Percentiles rank a stretch among this genome's conserved stretches.
Evolutionary conservation across 345 rosid genomes (phyloP).

Genomic region (Excoecaria agallocha): DNA sequence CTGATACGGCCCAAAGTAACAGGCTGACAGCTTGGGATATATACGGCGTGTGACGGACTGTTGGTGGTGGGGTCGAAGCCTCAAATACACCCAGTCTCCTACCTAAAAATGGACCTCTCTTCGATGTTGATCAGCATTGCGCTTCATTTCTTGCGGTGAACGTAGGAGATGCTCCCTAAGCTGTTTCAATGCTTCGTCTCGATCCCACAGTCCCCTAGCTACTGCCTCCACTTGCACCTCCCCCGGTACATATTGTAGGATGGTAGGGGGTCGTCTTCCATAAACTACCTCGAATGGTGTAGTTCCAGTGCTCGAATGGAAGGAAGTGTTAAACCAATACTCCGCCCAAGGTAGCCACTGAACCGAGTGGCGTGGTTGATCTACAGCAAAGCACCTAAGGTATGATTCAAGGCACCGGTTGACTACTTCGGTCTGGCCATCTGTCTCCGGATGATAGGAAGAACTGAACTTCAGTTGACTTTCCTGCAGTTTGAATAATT

Average conservation of each 20-base stretch:
- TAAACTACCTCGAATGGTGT: background rate
- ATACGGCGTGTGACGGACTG: background rate
- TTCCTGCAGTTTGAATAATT: background rate
- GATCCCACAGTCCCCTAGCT: background rate
- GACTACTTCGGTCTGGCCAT: background rate
- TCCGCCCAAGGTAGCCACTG: background rate
- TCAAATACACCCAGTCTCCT: conserved; percentile 3
- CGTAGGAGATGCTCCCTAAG: background rate
- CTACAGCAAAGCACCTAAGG: background rate
- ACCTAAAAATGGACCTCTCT: background rate
- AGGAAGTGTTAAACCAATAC: background rate
- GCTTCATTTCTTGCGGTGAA: background rate
- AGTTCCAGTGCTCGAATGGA: background rate
- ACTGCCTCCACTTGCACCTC: background rate
- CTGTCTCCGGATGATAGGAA: background rate
- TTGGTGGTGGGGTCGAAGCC: background rate
- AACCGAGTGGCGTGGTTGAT: background rate
- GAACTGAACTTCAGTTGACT: background rate
- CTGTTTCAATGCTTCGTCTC: background rate
- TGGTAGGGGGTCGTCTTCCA: background rate
- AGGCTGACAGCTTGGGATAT: background rate
- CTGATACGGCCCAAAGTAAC: background rate
- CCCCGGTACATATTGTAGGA: background rate
- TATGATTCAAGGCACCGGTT: background rate
- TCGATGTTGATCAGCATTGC: background rate